Evolutionary conservation across 257 asterid species (phyloP), one percentile per base, ranked within the genome.

Genomic region (Gentiana macrophylla): DNA sequence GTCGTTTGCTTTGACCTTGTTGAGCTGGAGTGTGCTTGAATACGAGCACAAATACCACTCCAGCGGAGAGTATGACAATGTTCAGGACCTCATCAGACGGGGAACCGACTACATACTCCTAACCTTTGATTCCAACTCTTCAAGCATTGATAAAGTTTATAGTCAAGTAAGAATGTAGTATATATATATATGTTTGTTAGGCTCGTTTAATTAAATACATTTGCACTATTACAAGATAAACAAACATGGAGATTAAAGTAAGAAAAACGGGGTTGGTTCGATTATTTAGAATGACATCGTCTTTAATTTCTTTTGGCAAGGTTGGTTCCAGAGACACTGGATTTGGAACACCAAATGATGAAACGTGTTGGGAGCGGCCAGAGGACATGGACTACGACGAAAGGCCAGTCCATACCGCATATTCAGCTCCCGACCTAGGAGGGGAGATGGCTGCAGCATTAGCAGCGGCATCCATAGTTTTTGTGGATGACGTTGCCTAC

Each of bases 1-100:
- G 94, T 69, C 98, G 15, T 86, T 86, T 62, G 96, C 98, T 0
- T 80, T 86, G 95, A 86, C 98, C 0, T 84, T 86, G 95, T 59
- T 90, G 36, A 90, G 96, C 46, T 90, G 96, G 98, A 90, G 96
- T 62, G 83, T 53, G 86, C 24, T 24, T 24, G 24, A 24, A 24
- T 24, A 24, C 24, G 24, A 24, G 24, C 24, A 24, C 24, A 24
- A 86, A 52, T 90, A 79, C 52, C 84, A 79, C 7, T 86, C 79
- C 48, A 63, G 73, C 8, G 84, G 79, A 24, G 24, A 24, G 24
- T 24, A 24, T 24, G 24, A 24, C 24, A 24, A 24, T 24, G 24
- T 24, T 24, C 24, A 1, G 24, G 24, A 24, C 1, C 24, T 24
- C 24, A 24, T 24, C 24, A 24, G 24, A 24, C 1, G 98, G 98